Percentiles rank a stretch among this genome's conserved stretches.
Evolutionary conservation across 805 yeast genomes (phyloP).

Genomic region (Barnettozyma vustinii): DNA sequence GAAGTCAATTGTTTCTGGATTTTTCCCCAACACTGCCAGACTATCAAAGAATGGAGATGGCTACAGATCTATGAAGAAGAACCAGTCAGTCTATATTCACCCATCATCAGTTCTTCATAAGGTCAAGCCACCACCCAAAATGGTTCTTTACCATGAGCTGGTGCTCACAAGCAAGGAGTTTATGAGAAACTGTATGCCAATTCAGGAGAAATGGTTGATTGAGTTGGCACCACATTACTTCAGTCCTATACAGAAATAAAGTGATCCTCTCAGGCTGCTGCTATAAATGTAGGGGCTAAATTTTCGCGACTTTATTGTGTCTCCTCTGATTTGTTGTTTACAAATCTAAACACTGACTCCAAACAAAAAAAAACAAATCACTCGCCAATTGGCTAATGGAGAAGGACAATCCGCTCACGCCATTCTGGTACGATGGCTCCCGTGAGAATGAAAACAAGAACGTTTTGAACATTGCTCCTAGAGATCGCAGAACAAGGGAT

Average conservation of each 20-base stretch:
- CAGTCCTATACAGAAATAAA: neutral
- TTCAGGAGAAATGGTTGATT: slow-evolving; percentile 65
- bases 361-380: neutral
- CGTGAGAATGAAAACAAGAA: slow-evolving; percentile 24
- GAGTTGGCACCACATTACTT: slow-evolving; percentile 66
- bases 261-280: neutral
- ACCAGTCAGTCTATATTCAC: slow-evolving; percentile 73
- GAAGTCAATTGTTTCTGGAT: slow-evolving; percentile 83
- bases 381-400: slow-evolving; percentile 10
- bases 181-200: slow-evolving; percentile 74
- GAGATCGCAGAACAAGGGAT: slow-evolving; percentile 35
- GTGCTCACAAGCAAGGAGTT: slow-evolving; percentile 83
- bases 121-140: slow-evolving; percentile 66
- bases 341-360: neutral
- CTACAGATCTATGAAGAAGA: slow-evolving; percentile 57
- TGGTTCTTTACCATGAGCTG: slow-evolving; percentile 75
- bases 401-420: slow-evolving; percentile 16
- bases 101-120: slow-evolving; percentile 74
- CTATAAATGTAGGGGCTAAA: neutral
- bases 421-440: slow-evolving; percentile 29
- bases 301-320: neutral
- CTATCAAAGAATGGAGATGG: slow-evolving; percentile 72
- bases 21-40: slow-evolving; percentile 94
- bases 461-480: slow-evolving; percentile 36
- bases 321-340: neutral